These are phyloP conservation scores for Daedalea quercina DNA, from an alignment of 768 basidiomycete genomes.

Conservation along the genomic window DNA sequence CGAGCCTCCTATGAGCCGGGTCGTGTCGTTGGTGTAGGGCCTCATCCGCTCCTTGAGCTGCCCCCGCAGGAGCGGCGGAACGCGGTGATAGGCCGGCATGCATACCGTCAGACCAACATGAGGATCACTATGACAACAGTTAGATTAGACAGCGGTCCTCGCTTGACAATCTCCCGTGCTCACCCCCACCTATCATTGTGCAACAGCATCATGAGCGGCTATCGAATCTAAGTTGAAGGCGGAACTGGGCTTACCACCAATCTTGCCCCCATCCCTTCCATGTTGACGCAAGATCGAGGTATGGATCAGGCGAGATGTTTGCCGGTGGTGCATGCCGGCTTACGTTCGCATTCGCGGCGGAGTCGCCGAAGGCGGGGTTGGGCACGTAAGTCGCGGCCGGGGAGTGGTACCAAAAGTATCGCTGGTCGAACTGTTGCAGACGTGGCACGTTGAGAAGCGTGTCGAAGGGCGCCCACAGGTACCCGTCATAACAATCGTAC, in stretches of 20 bases:
- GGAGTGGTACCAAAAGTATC: slow-evolving; percentile 43
- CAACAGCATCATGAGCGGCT: background rate
- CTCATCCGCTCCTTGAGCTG: slow-evolving; percentile 22
- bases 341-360: slow-evolving; percentile 6
- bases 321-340: slow-evolving; percentile 33
- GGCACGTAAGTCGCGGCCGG: slow-evolving; percentile 37
- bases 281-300: slow-evolving; percentile 28
- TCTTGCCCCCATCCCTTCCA: slow-evolving; percentile 35
- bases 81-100: slow-evolving; percentile 33
- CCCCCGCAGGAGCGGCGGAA: slow-evolving; percentile 29
- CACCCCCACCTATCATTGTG: slow-evolving; percentile 34
- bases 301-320: slow-evolving; percentile 35
- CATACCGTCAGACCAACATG: slow-evolving; percentile 39
- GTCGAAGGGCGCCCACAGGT: slow-evolving; percentile 48
- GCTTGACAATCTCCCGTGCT: slow-evolving; percentile 10
- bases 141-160: too few species aligned
- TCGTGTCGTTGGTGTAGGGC: slow-evolving; percentile 23
- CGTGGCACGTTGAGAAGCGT: slow-evolving; percentile 44
- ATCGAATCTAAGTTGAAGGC: background rate
- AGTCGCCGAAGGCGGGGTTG: slow-evolving; percentile 28
- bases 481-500: slow-evolving; percentile 40
- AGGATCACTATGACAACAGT: slow-evolving; percentile 27
- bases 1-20: slow-evolving; percentile 40
- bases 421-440: slow-evolving; percentile 38
- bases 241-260: slow-evolving; percentile 32